Percentiles rank a stretch among this genome's conserved stretches.
Conservation (phyloP, 208 protist species). For the Tritrichomonas musculus region DNA sequence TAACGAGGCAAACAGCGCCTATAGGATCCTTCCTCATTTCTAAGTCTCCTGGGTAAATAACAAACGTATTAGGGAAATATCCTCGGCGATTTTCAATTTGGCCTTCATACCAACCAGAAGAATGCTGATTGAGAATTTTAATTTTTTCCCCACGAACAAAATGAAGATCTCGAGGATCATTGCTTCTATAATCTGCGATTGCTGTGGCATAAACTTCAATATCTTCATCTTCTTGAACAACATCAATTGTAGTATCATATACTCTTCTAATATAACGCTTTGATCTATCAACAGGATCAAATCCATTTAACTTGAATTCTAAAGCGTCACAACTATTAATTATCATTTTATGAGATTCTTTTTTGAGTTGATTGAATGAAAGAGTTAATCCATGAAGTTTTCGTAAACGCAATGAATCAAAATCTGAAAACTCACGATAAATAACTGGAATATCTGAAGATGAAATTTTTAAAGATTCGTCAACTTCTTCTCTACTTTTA, state of each 20-base stretch:
- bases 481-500: neutral
- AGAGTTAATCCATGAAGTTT: neutral
- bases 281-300: neutral
- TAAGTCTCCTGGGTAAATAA: neutral
- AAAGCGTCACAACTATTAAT: neutral
- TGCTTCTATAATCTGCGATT: neutral
- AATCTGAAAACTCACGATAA: neutral
- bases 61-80: neutral
- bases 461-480: too few relatives aligned
- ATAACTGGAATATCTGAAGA: neutral
- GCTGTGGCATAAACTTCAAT: neutral
- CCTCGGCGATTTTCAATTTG: neutral
- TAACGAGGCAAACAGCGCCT: neutral
- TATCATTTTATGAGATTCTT: too few relatives aligned
- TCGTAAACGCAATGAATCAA: neutral
- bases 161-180: neutral
- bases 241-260: neutral
- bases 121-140: neutral
- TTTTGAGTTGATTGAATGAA: neutral
- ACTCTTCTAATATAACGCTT: neutral
- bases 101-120: conserved; percentile 3
- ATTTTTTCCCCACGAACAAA: conserved; percentile 22
- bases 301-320: neutral
- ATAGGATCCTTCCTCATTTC: neutral
- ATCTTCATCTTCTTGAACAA: neutral